Evolutionary conservation across 768 basidiomycete species (phyloP).

Genomic region (Bullera alba): DNA sequence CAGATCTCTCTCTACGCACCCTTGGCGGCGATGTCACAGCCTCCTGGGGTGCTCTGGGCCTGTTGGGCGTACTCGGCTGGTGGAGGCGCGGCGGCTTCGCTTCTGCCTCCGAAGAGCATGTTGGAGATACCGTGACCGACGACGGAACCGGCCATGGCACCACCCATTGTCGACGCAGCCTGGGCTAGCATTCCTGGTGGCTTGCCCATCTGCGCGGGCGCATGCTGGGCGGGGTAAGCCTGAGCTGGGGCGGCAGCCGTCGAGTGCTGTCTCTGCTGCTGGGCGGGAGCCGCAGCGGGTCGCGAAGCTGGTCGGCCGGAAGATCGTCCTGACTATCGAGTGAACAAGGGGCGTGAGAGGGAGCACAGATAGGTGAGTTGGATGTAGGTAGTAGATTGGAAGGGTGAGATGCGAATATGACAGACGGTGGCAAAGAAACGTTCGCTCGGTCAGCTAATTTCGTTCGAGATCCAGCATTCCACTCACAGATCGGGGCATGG

Average conservation of each 20-base stretch:
- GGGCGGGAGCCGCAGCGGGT: conserved; percentile 23
- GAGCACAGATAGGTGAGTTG: neutral
- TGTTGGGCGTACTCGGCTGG: conserved; percentile 35
- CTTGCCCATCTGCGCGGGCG: conserved; percentile 21
- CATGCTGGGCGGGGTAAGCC: conserved; percentile 17
- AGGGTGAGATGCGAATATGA: neutral
- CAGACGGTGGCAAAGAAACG: conserved; percentile 7
- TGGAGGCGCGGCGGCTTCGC: conserved; percentile 17
- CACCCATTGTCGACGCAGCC: conserved; percentile 44
- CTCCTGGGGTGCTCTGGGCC: conserved; percentile 19
- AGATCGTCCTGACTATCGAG: conserved; percentile 9
- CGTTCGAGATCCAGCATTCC: no score
- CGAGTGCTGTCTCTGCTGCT: conserved; percentile 17
- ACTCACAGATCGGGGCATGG: conserved; percentile 38
- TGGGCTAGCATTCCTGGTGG: conserved; percentile 44
- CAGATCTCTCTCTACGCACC: conserved; percentile 21
- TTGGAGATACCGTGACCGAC: conserved; percentile 45
- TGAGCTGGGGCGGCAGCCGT: conserved; percentile 15
- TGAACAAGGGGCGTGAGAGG: neutral
- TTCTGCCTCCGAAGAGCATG: conserved; percentile 43
- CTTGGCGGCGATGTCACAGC: conserved; percentile 44
- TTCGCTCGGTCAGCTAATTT: no score
- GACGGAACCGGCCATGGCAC: conserved; percentile 43
- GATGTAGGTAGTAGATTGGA: conserved; percentile 2
- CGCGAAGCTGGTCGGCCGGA: conserved; percentile 41